Base-by-base conservation (phyloP, 2,329 filamentous ascomycete species). In the Cladophialophora bantiana region DNA sequence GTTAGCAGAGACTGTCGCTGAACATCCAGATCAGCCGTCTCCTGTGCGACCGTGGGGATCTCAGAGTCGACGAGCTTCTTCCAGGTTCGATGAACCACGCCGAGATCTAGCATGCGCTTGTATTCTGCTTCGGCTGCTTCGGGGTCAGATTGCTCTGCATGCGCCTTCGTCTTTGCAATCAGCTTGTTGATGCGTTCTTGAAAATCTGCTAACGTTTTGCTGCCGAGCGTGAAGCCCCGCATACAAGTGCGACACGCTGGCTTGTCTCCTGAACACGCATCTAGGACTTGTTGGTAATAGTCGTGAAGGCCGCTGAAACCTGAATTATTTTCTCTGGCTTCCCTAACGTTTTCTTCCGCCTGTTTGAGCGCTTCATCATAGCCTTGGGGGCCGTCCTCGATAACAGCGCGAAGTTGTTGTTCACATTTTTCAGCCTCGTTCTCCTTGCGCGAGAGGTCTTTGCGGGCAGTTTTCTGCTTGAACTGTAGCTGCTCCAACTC, bases 231-330 rank as follows among this genome's bases (percentile, higher is more conserved):
- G 76, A 97, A 93, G 3, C 83, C 78, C 61, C 93, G 87, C 52
- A 87, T 84, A 75, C 94, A 98, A 26, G 95, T 86, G 38, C 88
- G 85, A 76, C 94, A 98, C 53, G 85, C 86, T 72, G 92, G 90
- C 62, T 90, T 86, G 62, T 90, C 85, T 34, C 60, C 62, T 12
- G 62, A 40, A 40, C 26, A 35, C 20, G 65, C 84, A 40, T 87
- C 84, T 59, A 92, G 81, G 74, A 90, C 93, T 59, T 87, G 86
- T 53, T 81, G 82, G 76, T 91, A 93, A 76, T 92, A 96, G 13
- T 89, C 84, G 56, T 89, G 86, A 69, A 94, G 83, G 35, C 88
- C 87, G 59, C 88, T 87, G 70, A 72, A 90, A 59, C 91, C 87
- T 63, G 88, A 89, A 13, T 90, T 82, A 66, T 94, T 89, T 61